Evolutionary conservation across 768 basidiomycete species (phyloP).

Genomic region (Tylopilus felleus): DNA sequence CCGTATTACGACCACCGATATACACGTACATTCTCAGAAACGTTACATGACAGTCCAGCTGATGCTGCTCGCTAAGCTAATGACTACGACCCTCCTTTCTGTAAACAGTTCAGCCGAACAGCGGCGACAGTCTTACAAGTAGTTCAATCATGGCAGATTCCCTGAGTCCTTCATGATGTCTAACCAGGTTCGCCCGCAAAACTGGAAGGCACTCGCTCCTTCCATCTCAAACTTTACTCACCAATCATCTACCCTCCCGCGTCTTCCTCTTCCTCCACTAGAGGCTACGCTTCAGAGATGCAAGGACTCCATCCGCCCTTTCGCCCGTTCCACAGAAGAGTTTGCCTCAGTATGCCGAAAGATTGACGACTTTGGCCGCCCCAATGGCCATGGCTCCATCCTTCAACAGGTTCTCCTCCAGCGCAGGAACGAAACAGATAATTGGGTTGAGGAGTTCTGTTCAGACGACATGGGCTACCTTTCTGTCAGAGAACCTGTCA

Average conservation of each 20-base stretch:
- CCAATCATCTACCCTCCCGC: constrained; percentile 55
- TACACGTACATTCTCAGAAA: too few relatives aligned
- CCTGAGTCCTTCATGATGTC: constrained; percentile 18
- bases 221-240: constrained; percentile 42
- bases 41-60: too few relatives aligned
- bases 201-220: constrained; percentile 12
- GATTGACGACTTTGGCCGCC: constrained; percentile 61
- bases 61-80: too few relatives aligned
- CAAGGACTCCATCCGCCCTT: constrained; percentile 66
- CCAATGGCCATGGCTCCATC: constrained; percentile 41
- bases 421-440: constrained; percentile 50
- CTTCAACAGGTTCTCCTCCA: constrained; percentile 65
- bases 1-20: too few relatives aligned
- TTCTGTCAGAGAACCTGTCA: constrained; percentile 79
- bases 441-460: constrained; percentile 94
- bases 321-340: constrained; percentile 63
- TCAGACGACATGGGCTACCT: constrained; percentile 88
- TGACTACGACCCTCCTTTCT: too few relatives aligned
- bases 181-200: constrained; percentile 37
- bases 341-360: constrained; percentile 50
- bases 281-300: constrained; percentile 61
- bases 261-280: constrained; percentile 74
- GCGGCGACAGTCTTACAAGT: too few relatives aligned
- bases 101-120: too few relatives aligned
- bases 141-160: too few relatives aligned